phyloP scores from a whole-genome alignment of 192 early-diverging fungal species.

The Rhizophlyctis rosea region DNA sequence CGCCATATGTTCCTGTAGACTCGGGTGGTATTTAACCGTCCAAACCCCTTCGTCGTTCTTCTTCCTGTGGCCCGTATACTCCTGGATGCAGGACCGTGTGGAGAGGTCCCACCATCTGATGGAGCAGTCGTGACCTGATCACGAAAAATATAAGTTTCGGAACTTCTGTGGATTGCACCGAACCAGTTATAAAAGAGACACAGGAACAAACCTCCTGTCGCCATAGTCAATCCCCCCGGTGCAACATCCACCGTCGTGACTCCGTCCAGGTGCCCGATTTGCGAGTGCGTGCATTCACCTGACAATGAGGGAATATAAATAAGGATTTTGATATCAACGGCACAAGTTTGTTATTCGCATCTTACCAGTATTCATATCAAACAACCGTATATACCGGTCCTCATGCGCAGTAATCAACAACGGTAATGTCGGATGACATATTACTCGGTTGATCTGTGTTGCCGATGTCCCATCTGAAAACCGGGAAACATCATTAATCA shows the following conservation, averaged over 20 bases:
- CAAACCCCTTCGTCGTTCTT: slow-evolving; percentile 77
- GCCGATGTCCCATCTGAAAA: slow-evolving; percentile 53
- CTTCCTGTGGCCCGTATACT: slow-evolving; percentile 62
- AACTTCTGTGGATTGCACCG: no score
- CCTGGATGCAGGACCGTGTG: slow-evolving; percentile 64
- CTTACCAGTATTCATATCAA: slow-evolving; percentile 70
- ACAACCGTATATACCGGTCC: slow-evolving; percentile 70
- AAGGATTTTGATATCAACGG: no score
- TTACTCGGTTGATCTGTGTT: slow-evolving; percentile 77
- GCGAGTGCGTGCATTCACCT: slow-evolving; percentile 61
- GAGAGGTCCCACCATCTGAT: slow-evolving; percentile 75
- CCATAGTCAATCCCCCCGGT: slow-evolving; percentile 58
- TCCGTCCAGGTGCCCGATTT: slow-evolving; percentile 65
- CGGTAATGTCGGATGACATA: slow-evolving; percentile 70
- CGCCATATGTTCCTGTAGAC: slow-evolving; percentile 7
- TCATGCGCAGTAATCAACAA: slow-evolving; percentile 74
- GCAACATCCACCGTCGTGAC: slow-evolving; percentile 66
- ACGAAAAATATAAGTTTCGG: no score
- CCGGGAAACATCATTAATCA: no score
- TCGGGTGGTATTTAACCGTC: slow-evolving; percentile 25
- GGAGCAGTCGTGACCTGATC: slow-evolving; percentile 69
- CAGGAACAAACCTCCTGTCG: slow-evolving; percentile 64
- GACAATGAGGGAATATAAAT: no score
- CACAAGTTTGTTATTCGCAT: no score
- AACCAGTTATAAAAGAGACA: no score